Conservation (phyloP, 805 yeast species). For the Myxozyma geophila region DNA sequence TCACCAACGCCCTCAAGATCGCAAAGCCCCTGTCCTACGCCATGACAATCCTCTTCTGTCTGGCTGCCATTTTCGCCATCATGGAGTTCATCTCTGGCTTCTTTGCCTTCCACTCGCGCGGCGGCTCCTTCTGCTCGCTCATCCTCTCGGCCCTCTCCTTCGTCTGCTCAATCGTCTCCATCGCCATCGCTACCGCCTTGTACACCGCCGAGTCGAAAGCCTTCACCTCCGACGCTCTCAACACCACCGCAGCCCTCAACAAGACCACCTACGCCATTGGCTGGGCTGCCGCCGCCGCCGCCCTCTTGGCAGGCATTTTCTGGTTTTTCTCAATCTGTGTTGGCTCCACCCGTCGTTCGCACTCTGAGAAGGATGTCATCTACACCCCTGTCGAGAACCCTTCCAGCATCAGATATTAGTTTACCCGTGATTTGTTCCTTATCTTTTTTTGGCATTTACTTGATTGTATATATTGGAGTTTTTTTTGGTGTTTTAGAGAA, state of each 20-base stretch:
- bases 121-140: slow-evolving; percentile 53
- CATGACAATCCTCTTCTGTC: slow-evolving; percentile 59
- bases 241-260: slow-evolving; percentile 59
- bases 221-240: slow-evolving; percentile 55
- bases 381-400: slow-evolving; percentile 31
- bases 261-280: slow-evolving; percentile 58
- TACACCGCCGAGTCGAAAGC: slow-evolving; percentile 54
- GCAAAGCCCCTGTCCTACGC: slow-evolving; percentile 58
- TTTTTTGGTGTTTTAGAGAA: not conserved
- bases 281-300: slow-evolving; percentile 66
- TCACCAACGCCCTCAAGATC: slow-evolving; percentile 61
- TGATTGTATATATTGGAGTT: not conserved
- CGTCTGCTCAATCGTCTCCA: slow-evolving; percentile 50
- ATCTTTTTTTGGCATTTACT: not conserved
- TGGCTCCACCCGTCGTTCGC: slow-evolving; percentile 43
- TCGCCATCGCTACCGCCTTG: slow-evolving; percentile 68
- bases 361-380: slow-evolving; percentile 23
- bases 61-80: slow-evolving; percentile 54
- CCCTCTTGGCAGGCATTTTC: slow-evolving; percentile 49
- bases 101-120: slow-evolving; percentile 53
- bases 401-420: slow-evolving; percentile 3
- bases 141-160: slow-evolving; percentile 49
- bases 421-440: too few relatives aligned
- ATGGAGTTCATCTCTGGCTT: slow-evolving; percentile 48
- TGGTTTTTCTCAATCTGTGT: slow-evolving; percentile 54